A percentile compares a stretch with the other conserved stretches of the same genome.
phyloP scores from a whole-genome alignment of 352 stramenopile species.

The Globisporangium viniferum region DNA sequence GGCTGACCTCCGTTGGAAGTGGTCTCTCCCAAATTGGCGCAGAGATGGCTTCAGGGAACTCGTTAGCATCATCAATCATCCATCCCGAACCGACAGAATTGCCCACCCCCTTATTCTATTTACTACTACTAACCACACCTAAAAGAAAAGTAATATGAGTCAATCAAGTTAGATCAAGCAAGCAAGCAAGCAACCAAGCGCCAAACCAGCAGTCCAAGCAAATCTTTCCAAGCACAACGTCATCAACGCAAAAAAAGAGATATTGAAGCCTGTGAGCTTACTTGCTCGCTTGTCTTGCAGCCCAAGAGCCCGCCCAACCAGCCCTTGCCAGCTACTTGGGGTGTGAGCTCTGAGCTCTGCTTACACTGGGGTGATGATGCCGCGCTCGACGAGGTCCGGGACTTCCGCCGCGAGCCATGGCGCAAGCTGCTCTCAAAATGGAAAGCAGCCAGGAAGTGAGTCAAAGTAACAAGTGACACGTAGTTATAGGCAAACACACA shows the following conservation, averaged over 20 bases:
- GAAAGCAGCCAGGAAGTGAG: background rate
- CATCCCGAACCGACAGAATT: background rate
- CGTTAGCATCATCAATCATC: background rate
- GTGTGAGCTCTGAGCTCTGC: background rate
- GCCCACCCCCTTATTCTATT: constrained; percentile 8
- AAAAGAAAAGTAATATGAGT: constrained; percentile 7
- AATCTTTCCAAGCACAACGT: background rate
- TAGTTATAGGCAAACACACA: background rate
- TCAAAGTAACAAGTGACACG: background rate
- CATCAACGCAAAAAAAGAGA: constrained; percentile 4
- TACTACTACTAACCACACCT: background rate
- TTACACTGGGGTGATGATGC: constrained; percentile 71
- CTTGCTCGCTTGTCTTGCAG: background rate
- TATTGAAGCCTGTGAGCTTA: background rate
- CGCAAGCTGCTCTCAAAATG: constrained; percentile 43
- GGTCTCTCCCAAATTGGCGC: background rate
- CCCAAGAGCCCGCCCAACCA: background rate
- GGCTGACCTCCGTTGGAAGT: constrained; percentile 9
- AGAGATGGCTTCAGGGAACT: background rate
- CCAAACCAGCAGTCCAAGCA: background rate
- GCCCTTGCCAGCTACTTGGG: background rate
- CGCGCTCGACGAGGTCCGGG: constrained; percentile 78
- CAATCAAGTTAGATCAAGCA: constrained; percentile 4
- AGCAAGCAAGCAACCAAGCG: background rate
- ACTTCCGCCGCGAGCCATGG: constrained; percentile 87